Evolutionary conservation across 2,329 filamentous ascomycete genomes (phyloP).

Genomic region (Aspergillus sp.): DNA sequence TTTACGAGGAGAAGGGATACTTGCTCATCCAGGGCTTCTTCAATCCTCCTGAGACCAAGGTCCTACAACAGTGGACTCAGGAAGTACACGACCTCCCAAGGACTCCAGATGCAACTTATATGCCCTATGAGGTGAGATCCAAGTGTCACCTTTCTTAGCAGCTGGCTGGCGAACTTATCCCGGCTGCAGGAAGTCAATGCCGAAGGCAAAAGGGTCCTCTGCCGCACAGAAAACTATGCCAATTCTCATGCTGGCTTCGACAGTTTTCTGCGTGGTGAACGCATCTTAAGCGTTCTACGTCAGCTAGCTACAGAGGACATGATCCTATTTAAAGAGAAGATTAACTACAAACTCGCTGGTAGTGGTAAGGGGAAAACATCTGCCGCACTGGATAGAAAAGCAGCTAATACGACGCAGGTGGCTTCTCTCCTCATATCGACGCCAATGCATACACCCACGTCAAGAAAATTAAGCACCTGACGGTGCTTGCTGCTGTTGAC

Average conservation of each 20-base stretch:
- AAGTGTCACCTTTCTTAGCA: background rate
- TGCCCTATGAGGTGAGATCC: slow-evolving; percentile 35
- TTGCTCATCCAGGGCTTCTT: slow-evolving; percentile 30
- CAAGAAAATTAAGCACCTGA: slow-evolving; percentile 44
- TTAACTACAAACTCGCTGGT: slow-evolving; percentile 47
- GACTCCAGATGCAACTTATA: slow-evolving; percentile 29
- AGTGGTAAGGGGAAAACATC: slow-evolving; percentile 28
- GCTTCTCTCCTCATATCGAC: slow-evolving; percentile 45
- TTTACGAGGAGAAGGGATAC: slow-evolving; percentile 34
- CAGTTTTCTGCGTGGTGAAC: slow-evolving; percentile 38
- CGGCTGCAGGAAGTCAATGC: slow-evolving; percentile 30
- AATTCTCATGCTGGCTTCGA: slow-evolving; percentile 38
- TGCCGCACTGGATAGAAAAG: background rate
- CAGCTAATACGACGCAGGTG: slow-evolving; percentile 22
- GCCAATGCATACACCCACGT: slow-evolving; percentile 47
- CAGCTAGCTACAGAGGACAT: slow-evolving; percentile 42
- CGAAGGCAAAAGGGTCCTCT: slow-evolving; percentile 33
- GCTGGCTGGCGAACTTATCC: background rate
- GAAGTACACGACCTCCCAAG: slow-evolving; percentile 39
- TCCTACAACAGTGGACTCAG: slow-evolving; percentile 35
- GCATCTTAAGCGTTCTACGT: slow-evolving; percentile 31
- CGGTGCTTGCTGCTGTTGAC: slow-evolving; percentile 44
- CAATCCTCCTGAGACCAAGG: slow-evolving; percentile 19
- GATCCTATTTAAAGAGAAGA: slow-evolving; percentile 49
- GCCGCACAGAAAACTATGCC: slow-evolving; percentile 39